phyloP scores from a whole-genome alignment of 179 eudicot genomes.

The Gypsophila paniculata region DNA sequence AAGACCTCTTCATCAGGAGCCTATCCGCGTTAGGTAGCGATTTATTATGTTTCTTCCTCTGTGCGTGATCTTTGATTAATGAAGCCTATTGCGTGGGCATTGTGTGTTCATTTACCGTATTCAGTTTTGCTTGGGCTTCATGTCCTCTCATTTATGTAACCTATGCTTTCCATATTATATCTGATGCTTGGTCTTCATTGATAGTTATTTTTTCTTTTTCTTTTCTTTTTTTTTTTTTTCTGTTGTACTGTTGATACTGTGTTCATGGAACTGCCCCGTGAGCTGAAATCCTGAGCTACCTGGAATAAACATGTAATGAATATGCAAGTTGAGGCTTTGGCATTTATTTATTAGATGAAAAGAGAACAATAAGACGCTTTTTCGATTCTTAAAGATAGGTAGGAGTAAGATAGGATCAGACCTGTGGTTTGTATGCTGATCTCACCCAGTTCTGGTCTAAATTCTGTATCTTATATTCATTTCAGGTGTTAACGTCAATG shows the following conservation, averaged over 20 bases:
- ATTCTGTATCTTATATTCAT: slow-evolving; percentile 17
- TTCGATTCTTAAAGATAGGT: neutral
- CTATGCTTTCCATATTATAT: no score
- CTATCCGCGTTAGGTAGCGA: slow-evolving; percentile 77
- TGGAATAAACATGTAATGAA: no score
- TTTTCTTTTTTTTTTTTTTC: no score
- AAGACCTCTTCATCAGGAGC: slow-evolving; percentile 87
- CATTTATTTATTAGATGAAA: no score
- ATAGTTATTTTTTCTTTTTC: no score
- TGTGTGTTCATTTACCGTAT: no score
- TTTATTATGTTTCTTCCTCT: neutral
- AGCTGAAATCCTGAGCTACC: no score
- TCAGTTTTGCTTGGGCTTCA: slow-evolving; percentile 6
- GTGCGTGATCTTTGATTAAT: neutral
- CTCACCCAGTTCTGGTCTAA: neutral
- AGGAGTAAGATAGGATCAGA: neutral
- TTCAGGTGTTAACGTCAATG: slow-evolving; percentile 83
- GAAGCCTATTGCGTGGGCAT: slow-evolving; percentile 7
- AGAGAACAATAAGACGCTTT: neutral
- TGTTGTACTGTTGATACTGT: no score
- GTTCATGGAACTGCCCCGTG: no score
- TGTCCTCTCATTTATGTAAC: neutral
- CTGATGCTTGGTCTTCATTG: no score
- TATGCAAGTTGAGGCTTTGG: no score
- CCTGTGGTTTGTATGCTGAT: neutral